Base-by-base conservation (phyloP, 2,329 filamentous ascomycete species). In the Fusarium transvaalense region DNA sequence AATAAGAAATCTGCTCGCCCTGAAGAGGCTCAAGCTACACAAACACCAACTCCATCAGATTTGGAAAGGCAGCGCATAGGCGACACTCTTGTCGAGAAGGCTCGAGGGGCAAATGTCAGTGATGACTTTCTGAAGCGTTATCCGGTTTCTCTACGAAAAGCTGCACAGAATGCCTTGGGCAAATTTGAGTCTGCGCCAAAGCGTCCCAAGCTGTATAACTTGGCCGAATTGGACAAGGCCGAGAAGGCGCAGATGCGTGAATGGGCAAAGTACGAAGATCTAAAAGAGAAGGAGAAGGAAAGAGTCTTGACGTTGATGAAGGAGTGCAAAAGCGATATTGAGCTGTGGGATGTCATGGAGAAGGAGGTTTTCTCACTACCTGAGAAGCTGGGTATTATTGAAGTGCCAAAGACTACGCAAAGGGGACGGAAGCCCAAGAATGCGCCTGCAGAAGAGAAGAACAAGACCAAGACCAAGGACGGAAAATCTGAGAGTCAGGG, bases 311-410 rank as follows among this genome's bases (percentile, higher is more conserved):
- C 70, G 8, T 72, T 86, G 38, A 85, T 94, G 80, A 77, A 80
- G 13, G 75, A 72, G 3, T 89, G 89, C 19, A 70, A 80, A 60
- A 87, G 87, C 1, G 92, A 94, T 70, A 78, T 84, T 21, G 86
- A 88, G 51, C 81, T 93, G 12, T 94, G 91, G 91, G 76, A 86
- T 9, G 77, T 91, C 5, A 82, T 94, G 75, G 87, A 92, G 64
- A 76, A 80, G 6, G 86, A 93, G 51, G 88, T 94, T 14, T 92
- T 94, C 70, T 81, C 84, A 2, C 78, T 89, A 65, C 84, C 90
- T 0, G 75, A 78, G 5, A 84, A 81, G 61, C 78, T 93, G 21
- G 85, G 88, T 13, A 81, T 92, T 14, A 75, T 80, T 54, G 76
- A 80, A 27, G 52, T 37, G 12, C 34, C 32, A 1, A 34, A 29